phyloP scores from a whole-genome alignment of 768 basidiomycete genomes.

The Mycena rebaudengoi region DNA sequence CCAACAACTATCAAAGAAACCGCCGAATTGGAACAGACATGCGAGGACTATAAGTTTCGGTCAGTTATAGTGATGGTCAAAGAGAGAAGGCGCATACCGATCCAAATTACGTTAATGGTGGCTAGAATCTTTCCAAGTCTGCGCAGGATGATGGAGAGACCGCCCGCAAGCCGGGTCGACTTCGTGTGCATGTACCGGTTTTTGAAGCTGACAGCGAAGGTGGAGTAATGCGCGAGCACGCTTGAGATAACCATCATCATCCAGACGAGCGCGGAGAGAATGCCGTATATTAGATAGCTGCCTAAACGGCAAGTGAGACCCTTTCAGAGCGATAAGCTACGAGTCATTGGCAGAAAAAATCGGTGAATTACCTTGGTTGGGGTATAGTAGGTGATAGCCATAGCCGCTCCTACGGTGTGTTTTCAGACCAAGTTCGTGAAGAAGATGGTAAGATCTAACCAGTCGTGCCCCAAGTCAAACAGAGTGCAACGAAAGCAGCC shows the following conservation, averaged over 20 bases:
- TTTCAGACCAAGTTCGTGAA: too few species aligned
- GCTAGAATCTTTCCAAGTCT: slow-evolving; percentile 30
- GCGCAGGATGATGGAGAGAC: slow-evolving; percentile 22
- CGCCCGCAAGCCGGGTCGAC: slow-evolving; percentile 39
- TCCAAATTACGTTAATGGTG: slow-evolving; percentile 27
- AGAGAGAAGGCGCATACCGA: too few species aligned
- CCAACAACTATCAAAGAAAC: slow-evolving; percentile 30
- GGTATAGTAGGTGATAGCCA: too few species aligned
- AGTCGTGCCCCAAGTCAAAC: slow-evolving; percentile 29
- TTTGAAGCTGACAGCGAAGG: neutral
- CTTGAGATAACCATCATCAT: slow-evolving; percentile 37
- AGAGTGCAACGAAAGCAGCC: slow-evolving; percentile 17
- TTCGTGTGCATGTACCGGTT: slow-evolving; percentile 20
- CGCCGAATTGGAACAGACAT: too few species aligned
- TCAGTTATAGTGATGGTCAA: too few species aligned
- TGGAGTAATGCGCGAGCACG: slow-evolving; percentile 29
- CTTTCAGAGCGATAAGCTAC: too few species aligned
- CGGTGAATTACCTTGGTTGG: too few species aligned
- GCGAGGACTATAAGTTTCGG: too few species aligned
- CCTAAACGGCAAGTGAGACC: slow-evolving; percentile 43
- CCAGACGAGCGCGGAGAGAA: slow-evolving; percentile 40
- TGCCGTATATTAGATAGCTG: slow-evolving; percentile 38
- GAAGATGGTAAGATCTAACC: neutral
- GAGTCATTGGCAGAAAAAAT: too few species aligned
- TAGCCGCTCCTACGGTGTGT: too few species aligned